phyloP scores from a whole-genome alignment of 805 yeast genomes.

The Zygoascus ofunaensis region DNA sequence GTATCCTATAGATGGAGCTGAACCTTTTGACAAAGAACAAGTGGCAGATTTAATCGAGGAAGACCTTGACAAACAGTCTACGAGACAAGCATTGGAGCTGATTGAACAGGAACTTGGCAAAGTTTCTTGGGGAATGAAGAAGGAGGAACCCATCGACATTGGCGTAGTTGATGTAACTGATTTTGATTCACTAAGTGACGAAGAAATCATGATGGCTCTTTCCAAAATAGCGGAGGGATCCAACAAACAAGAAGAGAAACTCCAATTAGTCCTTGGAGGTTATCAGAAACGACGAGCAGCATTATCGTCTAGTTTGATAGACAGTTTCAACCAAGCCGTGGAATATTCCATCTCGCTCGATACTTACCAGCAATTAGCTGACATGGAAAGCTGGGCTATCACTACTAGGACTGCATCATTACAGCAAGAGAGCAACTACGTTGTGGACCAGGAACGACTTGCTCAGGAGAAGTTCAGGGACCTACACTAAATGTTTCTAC shows the following conservation, averaged over 20 bases:
- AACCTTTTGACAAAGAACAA: not conserved
- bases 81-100: slow-evolving; percentile 7
- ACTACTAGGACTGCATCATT: slow-evolving; percentile 12
- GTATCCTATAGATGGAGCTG: slow-evolving; percentile 13
- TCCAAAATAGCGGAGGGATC: slow-evolving; percentile 19
- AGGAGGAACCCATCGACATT: slow-evolving; percentile 7
- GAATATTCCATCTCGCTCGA: slow-evolving; percentile 8
- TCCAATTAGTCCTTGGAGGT: slow-evolving; percentile 27
- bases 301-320: slow-evolving; percentile 16
- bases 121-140: not conserved
- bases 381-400: slow-evolving; percentile 19
- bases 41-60: too few relatives aligned
- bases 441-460: slow-evolving; percentile 18
- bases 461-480: slow-evolving; percentile 20
- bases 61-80: slow-evolving; percentile 1
- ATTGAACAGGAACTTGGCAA: slow-evolving; percentile 12
- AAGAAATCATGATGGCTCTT: slow-evolving; percentile 2
- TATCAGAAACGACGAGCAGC: slow-evolving; percentile 26
- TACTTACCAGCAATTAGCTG: slow-evolving; percentile 13
- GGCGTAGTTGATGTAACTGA: not conserved
- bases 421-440: slow-evolving; percentile 21
- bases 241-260: slow-evolving; percentile 27
- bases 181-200: not conserved
- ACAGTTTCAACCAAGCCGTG: slow-evolving; percentile 13
- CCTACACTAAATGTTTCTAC: too few relatives aligned